phyloP scores from a whole-genome alignment of 148 eudicot species.

The Rhododendron ovatum region DNA sequence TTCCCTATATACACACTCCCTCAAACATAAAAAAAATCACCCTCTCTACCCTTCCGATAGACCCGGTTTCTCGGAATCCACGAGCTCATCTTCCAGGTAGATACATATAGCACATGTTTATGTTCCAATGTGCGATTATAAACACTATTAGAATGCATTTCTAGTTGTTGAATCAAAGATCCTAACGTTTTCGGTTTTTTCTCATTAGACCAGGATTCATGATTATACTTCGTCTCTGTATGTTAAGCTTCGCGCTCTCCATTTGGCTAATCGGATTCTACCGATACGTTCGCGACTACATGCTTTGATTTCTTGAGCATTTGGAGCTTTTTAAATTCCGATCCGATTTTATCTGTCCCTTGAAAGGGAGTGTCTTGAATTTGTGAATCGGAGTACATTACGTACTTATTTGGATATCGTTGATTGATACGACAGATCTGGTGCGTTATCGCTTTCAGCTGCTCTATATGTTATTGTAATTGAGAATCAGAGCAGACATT shows the following conservation, averaged over 20 bases:
- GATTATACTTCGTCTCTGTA: background rate
- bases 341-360: background rate
- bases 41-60: background rate
- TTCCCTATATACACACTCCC: background rate
- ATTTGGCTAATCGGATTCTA: background rate
- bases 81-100: background rate
- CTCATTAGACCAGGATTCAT: background rate
- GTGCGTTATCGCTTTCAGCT: background rate
- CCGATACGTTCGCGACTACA: background rate
- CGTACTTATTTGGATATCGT: background rate
- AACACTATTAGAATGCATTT: background rate
- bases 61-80: background rate
- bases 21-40: background rate
- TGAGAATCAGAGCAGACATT: background rate
- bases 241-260: background rate
- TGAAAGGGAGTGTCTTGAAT: background rate
- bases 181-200: background rate
- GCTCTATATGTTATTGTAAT: background rate
- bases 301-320: background rate
- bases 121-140: background rate
- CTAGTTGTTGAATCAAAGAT: background rate
- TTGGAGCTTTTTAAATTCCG: background rate
- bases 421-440: background rate
- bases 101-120: background rate
- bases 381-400: background rate